Base-by-base conservation (phyloP, 345 rosid genomes). In the Lumnitzera racemosa region DNA sequence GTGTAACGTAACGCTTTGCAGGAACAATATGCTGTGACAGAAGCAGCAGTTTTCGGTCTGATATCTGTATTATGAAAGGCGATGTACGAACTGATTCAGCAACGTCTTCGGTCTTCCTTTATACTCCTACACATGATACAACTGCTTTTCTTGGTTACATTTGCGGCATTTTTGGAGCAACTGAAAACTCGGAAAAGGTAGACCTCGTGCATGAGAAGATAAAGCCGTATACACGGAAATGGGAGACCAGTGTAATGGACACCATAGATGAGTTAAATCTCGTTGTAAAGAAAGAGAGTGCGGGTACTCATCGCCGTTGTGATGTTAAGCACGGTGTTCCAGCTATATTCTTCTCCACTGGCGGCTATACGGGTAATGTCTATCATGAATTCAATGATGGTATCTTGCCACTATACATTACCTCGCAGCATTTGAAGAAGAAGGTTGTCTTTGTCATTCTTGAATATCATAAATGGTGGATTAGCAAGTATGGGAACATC, bases 331-430 rank as follows among this genome's bases (percentile, higher is more conserved):
- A 90, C 41, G 73, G 80, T 49, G 95, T 81, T 5, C 89, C 95
- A 0, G 90, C 92, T 0, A 88, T 87, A 72, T 74, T 90, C 76
- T 90, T 87, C 77, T 90, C 92, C 1, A 87, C 97, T 0, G 88
- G 92, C 5, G 97, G 97, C 17, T 90, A 85, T 55, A 90, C 97
- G 0, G 97, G 97, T 29, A 90, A 90, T 58, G 74, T 85, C 4
- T 90, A 85, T 23, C 97, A 90, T 61, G 97, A 90, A 72, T 87
- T 90, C 53, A 87, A 90, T 70, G 95, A 90, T 46, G 92, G 95
- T 64, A 74, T 90, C 36, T 63, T 90, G 62, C 97, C 97, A 24
- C 64, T 90, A 70, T 90, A 74, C 61, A 80, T 90, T 16, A 90
- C 97, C 16, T 87, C 91, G 5, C 92, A 81, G 52, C 90, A 80